Base-by-base conservation (phyloP, 2,329 filamentous ascomycete genomes). In the Cytospora schulzeri region DNA sequence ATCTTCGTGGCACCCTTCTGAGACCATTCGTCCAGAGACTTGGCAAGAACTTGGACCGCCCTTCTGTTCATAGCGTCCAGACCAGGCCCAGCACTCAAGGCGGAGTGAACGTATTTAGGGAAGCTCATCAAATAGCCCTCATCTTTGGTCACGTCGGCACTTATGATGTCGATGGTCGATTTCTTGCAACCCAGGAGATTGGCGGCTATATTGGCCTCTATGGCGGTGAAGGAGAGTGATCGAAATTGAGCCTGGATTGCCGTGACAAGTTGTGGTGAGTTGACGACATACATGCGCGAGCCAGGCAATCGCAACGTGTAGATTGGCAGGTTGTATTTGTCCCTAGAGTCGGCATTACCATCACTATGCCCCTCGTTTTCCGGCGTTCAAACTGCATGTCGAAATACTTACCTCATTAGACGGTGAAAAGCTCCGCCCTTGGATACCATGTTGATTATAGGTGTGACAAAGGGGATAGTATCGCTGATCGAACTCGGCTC, bases 401-500 rank as follows among this genome's bases (percentile, higher is more conserved):
- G 45, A 41, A 5, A 41, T 53, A 12, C 26, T 55, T 14, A 60
- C 58, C 58, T 54, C 51, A 60, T 48, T 5, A 54, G 35, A 45
- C 51, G 26, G 28, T 60, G 35, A 33, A 60, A 60, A 3, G 4
- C 35, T 4, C 35, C 51, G 24, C 58, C 58, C 26, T 60, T 60
- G 17, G 26, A 26, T 31, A 17, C 29, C 69, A 74, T 72, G 2
- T 69, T 69, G 48, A 73, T 38, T 26, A 73, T 24, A 6, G 71
- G 70, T 24, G 70, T 62, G 19, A 73, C 12, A 38, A 73, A 73
- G 2, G 71, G 71, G 24, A 72, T 57, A 0, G 26, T 48, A 2
- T 67, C 70, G 17, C 63, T 54, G n/a, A 71, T 69, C 8, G 66
- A 67, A 0, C 70, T 68, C 1, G 71, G 72, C 56, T 73, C 72